Percentiles rank a stretch among this genome's conserved stretches.
Conservation (phyloP, 2,329 filamentous ascomycete species). For the Fusarium odoratissimum region DNA sequence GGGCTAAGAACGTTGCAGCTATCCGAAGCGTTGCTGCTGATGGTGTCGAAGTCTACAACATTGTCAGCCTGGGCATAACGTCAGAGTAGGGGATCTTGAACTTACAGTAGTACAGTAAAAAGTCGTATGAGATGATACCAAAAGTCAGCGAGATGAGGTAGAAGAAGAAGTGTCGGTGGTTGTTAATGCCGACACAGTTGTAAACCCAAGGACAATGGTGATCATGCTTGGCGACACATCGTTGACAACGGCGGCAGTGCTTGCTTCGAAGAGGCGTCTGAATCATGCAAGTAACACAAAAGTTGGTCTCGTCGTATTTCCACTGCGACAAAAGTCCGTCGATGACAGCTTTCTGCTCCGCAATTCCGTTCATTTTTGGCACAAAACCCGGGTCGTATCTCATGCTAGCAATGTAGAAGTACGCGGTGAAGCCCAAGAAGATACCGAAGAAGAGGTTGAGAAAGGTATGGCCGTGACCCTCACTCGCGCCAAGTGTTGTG, state of each 20-base stretch:
- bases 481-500: conserved; percentile 33
- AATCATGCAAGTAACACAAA: conserved; percentile 95
- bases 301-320: conserved; percentile 95
- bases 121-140: conserved; percentile 79
- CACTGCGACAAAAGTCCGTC: conserved; percentile 85
- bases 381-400: conserved; percentile 90
- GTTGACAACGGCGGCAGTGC: conserved; percentile 90
- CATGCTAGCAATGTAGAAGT: conserved; percentile 92
- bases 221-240: conserved; percentile 95
- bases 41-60: conserved; percentile 68
- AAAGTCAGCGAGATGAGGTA: conserved; percentile 84
- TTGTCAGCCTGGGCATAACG: conserved; percentile 10
- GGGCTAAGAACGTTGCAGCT: conserved; percentile 82
- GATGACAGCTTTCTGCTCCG: conserved; percentile 89
- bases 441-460: conserved; percentile 80
- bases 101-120: conserved; percentile 78
- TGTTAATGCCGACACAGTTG: conserved; percentile 96
- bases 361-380: conserved; percentile 88
- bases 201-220: conserved; percentile 99
- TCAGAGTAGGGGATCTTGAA: background rate
- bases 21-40: conserved; percentile 64
- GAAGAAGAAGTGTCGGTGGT: conserved; percentile 93
- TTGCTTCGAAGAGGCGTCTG: conserved; percentile 92
- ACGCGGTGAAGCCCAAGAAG: conserved; percentile 74
- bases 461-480: conserved; percentile 66